A percentile compares a stretch with the other conserved stretches of the same genome.
Evolutionary conservation across 495 filamentous ascomycete genomes (phyloP).

Genomic region (Podospora pseudopauciseta): DNA sequence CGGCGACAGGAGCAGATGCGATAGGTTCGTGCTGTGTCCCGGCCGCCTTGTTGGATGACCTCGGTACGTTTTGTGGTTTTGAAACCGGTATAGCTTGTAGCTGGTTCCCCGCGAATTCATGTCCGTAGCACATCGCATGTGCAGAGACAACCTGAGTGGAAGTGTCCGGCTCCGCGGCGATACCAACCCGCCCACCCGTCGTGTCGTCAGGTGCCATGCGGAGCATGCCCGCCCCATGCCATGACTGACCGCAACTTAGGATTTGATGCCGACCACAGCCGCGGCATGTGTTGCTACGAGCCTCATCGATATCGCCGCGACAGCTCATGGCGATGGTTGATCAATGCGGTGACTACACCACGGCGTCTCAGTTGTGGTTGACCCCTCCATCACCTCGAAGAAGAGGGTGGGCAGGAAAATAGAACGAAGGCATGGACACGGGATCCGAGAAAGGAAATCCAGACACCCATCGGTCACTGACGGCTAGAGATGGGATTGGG

Average conservation of each 20-base stretch:
- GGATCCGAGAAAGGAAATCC: conserved; percentile 11
- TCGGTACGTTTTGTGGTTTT: neutral
- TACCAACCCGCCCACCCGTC: conserved; percentile 13
- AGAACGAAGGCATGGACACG: neutral
- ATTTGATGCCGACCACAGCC: conserved; percentile 26
- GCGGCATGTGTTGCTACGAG: conserved; percentile 2
- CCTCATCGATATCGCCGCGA: conserved; percentile 19
- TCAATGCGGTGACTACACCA: conserved; percentile 24
- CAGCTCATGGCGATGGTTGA: conserved; percentile 15
- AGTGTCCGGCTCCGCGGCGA: conserved; percentile 14
- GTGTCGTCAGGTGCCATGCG: neutral
- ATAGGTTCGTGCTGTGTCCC: conserved; percentile 9
- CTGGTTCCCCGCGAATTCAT: conserved; percentile 10
- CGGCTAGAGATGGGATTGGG: conserved; percentile 32
- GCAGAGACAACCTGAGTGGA: conserved; percentile 7
- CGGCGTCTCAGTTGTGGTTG: conserved; percentile 4
- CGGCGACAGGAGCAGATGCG: conserved; percentile 4
- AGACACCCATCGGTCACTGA: conserved; percentile 14
- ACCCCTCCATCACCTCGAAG: conserved; percentile 8
- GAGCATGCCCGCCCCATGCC: conserved; percentile 13
- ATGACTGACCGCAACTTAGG: conserved; percentile 16
- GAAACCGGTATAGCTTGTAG: conserved; percentile 4
- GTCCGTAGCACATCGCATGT: conserved; percentile 18
- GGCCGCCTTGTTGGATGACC: conserved; percentile 13
- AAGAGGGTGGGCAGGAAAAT: conserved; percentile 10